Evolutionary conservation across 495 filamentous ascomycete species (phyloP).

Genomic region (Podospora bellae-mahoneyi): DNA sequence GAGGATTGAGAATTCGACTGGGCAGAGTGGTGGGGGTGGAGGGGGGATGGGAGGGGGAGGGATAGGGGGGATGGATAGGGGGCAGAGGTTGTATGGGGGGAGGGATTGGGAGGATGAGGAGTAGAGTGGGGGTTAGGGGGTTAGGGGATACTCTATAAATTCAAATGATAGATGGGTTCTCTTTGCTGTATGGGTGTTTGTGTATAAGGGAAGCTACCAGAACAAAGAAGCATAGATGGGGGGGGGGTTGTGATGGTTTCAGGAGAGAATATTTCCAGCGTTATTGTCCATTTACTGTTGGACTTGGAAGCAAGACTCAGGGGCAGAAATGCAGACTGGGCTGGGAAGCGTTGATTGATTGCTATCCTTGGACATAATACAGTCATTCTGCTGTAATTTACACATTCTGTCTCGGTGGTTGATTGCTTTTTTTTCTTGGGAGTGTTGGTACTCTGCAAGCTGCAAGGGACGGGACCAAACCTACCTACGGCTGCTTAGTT

Average conservation of each 20-base stretch:
- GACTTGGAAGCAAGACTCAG: not conserved
- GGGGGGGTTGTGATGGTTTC: not conserved
- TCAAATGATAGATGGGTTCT: no score
- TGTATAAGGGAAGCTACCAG: not conserved
- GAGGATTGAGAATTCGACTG: slow-evolving; percentile 65
- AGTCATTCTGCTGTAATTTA: not conserved
- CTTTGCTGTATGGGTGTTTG: no score
- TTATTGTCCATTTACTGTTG: not conserved
- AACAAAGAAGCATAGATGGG: not conserved
- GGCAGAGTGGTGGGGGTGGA: slow-evolving; percentile 23
- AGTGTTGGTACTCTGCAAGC: not conserved
- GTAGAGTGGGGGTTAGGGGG: slow-evolving; percentile 1
- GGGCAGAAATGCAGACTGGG: not conserved
- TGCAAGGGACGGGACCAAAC: not conserved
- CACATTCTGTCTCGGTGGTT: no score
- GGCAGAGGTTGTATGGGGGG: slow-evolving; percentile 42
- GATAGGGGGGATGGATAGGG: slow-evolving; percentile 25
- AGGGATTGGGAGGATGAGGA: slow-evolving; percentile 53
- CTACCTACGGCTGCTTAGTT: no score
- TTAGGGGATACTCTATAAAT: not conserved
- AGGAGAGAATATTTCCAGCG: not conserved
- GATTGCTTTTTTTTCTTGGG: no score
- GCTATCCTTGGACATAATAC: not conserved
- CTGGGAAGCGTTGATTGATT: not conserved
- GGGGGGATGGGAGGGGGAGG: slow-evolving; percentile 30